Percentiles rank a stretch among this genome's conserved stretches.
Conservation (phyloP, 2,329 filamentous ascomycete species). For the Hypoxylon sp. region DNA sequence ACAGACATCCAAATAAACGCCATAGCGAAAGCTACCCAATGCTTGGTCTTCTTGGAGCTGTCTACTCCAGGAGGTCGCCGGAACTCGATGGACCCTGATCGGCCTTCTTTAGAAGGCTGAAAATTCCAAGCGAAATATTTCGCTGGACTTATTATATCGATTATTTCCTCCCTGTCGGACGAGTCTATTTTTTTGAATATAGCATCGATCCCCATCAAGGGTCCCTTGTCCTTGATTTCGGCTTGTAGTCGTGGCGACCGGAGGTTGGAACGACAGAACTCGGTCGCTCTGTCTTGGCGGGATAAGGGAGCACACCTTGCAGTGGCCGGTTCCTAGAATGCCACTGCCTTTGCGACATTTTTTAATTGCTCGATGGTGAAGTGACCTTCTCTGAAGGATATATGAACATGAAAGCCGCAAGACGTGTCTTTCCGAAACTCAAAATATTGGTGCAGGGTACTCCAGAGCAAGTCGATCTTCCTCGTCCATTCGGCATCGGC, state of each 20-base stretch:
- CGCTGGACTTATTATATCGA: slow-evolving; percentile 2
- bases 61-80: slow-evolving; percentile 1
- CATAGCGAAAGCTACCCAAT: slow-evolving; percentile 13
- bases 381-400: slow-evolving; percentile 5
- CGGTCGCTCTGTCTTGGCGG: no score
- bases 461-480: no score
- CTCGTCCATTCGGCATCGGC: no score
- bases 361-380: not conserved
- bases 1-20: slow-evolving; percentile 8
- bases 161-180: not conserved
- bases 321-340: slow-evolving; percentile 1
- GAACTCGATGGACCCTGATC: not conserved
- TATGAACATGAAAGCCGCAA: not conserved
- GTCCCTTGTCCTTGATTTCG: not conserved
- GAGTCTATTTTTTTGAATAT: not conserved
- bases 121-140: slow-evolving; percentile 10
- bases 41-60: slow-evolving; percentile 7
- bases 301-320: not conserved
- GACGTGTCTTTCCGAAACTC: not conserved
- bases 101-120: not conserved
- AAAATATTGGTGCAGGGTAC: no score
- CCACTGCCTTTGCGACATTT: not conserved
- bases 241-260: not conserved
- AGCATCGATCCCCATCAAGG: not conserved
- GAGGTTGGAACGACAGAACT: not conserved